Base-by-base conservation (phyloP, 75 land plant species). In the Pinus albicaulis region DNA sequence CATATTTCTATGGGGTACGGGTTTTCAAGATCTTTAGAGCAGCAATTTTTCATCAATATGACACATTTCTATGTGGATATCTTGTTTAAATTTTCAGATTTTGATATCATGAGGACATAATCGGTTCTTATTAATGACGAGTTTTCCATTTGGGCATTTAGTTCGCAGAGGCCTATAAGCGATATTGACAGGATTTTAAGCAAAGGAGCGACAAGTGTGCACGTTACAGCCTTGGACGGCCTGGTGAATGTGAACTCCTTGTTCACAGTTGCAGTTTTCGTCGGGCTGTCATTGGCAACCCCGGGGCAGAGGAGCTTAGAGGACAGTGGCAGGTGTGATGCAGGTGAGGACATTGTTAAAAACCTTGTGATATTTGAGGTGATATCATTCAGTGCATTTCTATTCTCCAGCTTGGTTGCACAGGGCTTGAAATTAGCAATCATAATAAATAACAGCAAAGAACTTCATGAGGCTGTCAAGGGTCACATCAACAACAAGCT, bases 261-360 rank as follows among this genome's bases (percentile, higher is more conserved):
- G 77, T 95, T 95, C 86, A 92, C 95, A n/a, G 78, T 94, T n/a
- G 99, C 99, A 59, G 92, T 96, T 36, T 96, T 96, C 80, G 92
- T 96, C 11, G 99, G 99, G 19, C 88, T 96, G 57, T 89, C 99
- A 3, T 81, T 92, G 57, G 79, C 92, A 65, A 80, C 83, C 3
- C 88, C 84, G 1, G 88, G 88, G 12, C 87, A 87, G 72, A 86
- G 66, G 16, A 85, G 85, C 80, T 86, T 88, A n/a, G 89, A 82
- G 59, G 76, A 75, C 34, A 53, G 38, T 20, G 7, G 79, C 5
- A 24, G 79, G 31, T 92, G 92, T 76, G 83, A 83, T 60, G 92
- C 88, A 60, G 86, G 87, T 20, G 38, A 72, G 41, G 85, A 84
- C 66, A 81, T 83, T 38, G 85, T 65, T 41, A 81, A 73, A 76